These are phyloP conservation scores for Pyrenopolyporus hunteri DNA, from an alignment of 495 filamentous ascomycete species.

Conservation along the genomic window DNA sequence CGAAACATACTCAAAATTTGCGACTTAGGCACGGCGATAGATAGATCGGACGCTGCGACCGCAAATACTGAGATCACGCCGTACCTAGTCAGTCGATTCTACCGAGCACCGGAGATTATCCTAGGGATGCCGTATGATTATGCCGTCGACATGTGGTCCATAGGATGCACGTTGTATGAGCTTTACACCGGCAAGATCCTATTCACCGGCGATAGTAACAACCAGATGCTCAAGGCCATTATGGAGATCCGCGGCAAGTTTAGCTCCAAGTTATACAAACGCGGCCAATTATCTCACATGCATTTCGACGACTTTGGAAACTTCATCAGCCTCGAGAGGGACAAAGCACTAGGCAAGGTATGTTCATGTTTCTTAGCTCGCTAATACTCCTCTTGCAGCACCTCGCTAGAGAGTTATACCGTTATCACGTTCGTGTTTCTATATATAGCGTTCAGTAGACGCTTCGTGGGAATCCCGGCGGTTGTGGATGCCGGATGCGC, in stretches of 20 bases:
- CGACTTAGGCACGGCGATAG: conserved; percentile 91
- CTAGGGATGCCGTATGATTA: conserved; percentile 94
- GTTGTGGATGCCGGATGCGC: conserved; percentile 1
- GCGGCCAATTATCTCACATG: conserved; percentile 69
- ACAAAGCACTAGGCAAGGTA: conserved; percentile 83
- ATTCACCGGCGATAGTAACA: conserved; percentile 94
- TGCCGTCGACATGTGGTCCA: conserved; percentile 95
- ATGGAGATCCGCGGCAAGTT: conserved; percentile 97
- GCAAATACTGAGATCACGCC: conserved; percentile 82
- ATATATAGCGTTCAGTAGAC: conserved; percentile 28
- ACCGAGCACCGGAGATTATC: conserved; percentile 95
- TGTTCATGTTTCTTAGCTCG: conserved; percentile 36
- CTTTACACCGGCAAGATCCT: conserved; percentile 97
- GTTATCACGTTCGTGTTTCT: conserved; percentile 14
- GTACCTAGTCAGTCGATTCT: conserved; percentile 95
- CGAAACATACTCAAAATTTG: conserved; percentile 90
- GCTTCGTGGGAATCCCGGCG: conserved; percentile 1
- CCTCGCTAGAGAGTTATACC: neutral
- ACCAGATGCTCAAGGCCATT: conserved; percentile 94
- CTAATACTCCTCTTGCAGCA: conserved; percentile 5
- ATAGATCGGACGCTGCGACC: conserved; percentile 72
- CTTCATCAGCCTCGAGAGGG: conserved; percentile 84
- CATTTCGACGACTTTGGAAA: conserved; percentile 90
- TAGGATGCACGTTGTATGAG: conserved; percentile 96
- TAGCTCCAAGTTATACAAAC: conserved; percentile 82